Evolutionary conservation across 345 rosid genomes (phyloP), one percentile per base, ranked within the genome.

Genomic region (Citrus sinensis): DNA sequence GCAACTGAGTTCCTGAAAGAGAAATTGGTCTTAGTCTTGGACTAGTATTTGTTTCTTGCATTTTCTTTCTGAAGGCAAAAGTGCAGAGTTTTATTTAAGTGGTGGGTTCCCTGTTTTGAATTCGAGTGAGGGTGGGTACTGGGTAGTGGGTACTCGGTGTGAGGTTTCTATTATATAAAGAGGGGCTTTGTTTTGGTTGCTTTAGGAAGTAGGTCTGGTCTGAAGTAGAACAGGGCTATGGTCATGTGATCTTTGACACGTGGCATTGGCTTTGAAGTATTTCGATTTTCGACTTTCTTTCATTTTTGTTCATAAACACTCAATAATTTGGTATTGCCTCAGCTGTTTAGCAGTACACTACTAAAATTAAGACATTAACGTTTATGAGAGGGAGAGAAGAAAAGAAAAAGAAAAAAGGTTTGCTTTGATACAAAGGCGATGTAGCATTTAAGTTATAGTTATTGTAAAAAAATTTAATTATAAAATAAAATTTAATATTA

Each of bases 1-100:
- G 95, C 5, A 91, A 86, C 42, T 88, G 93, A 19, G 80, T 80
- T 27, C 79, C 79, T 8, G 70, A n/a, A 59, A 56, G 9, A 65
- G 76, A 54, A 32, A 86, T 78, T 16, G 85, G 88, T 71, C 80
- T 79, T 22, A 27, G 49, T 29, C 74, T 71, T 71, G 62, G 58
- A 51, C 61, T 19, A 71, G 24, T 16, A 29, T 74, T 80, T 76
- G 83, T 75, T 35, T 86, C 80, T 74, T 89, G 92, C 84, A 82
- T 80, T 25, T 24, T 70, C 71, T 19, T 37, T 34, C 0, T 7
- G 69, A 51, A 29, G 74, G 29, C 39, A 32, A 51, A 49, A 54
- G 46, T 19, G 70, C 4, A 64, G 9, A 9, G 62, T 22, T 59
- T 59, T 34, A 8, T 35, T 11, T 0, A 70, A 46, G 66, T 16